phyloP scores from a whole-genome alignment of 2,329 filamentous ascomycete species.

The Talaromyces pinophilus region DNA sequence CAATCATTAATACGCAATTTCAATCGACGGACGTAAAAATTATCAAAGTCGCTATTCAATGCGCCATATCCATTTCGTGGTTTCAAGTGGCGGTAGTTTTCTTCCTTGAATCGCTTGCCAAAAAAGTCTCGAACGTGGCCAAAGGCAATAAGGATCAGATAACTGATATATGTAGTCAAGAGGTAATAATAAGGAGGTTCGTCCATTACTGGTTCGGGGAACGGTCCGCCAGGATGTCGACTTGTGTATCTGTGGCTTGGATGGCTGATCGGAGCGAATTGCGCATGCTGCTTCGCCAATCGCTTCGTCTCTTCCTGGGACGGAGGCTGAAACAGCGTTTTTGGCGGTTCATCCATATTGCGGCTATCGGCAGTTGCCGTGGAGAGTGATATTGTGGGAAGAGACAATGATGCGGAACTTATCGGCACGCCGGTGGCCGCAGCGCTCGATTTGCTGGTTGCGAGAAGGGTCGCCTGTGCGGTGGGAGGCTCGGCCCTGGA shows the following conservation, averaged over 20 bases:
- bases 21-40: constrained; percentile 90
- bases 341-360: constrained; percentile 70
- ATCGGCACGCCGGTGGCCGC: constrained; percentile 61
- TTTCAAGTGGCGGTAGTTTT: constrained; percentile 82
- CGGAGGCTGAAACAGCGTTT: constrained; percentile 84
- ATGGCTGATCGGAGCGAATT: constrained; percentile 84
- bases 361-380: constrained; percentile 77
- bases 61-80: constrained; percentile 87
- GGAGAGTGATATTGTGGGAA: constrained; percentile 90
- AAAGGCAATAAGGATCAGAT: constrained; percentile 91
- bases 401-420: constrained; percentile 69
- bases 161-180: constrained; percentile 97
- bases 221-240: constrained; percentile 76
- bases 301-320: constrained; percentile 78
- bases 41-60: constrained; percentile 97
- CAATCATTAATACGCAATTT: constrained; percentile 97
- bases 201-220: constrained; percentile 84
- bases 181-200: constrained; percentile 97
- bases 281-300: constrained; percentile 76
- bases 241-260: constrained; percentile 85
- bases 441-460: constrained; percentile 59
- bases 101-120: constrained; percentile 87
- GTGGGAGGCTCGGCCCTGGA: constrained; percentile 60
- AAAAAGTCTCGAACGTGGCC: constrained; percentile 97
- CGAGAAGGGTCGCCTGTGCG: constrained; percentile 63